Evolutionary conservation across 2,329 filamentous ascomycete genomes (phyloP).

Genomic region (Calonectria henricotiae): DNA sequence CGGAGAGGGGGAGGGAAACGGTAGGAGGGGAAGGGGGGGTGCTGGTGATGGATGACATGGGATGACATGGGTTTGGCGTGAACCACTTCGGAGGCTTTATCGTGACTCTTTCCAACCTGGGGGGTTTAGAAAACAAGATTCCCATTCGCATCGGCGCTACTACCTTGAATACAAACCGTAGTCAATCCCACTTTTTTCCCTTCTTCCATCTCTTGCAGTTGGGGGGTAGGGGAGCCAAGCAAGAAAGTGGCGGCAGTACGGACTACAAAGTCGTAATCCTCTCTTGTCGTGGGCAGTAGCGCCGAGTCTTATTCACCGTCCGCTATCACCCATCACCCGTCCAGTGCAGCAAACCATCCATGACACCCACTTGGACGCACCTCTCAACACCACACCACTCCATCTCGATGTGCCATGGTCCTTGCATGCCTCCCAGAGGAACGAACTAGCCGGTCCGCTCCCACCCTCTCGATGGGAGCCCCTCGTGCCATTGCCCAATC

Average conservation of each 20-base stretch:
- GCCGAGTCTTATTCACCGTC: slow-evolving; percentile 32
- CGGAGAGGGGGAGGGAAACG: not conserved
- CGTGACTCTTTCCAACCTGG: slow-evolving; percentile 9
- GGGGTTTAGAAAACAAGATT: slow-evolving; percentile 19
- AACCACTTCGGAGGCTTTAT: slow-evolving; percentile 17
- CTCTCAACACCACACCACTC: slow-evolving; percentile 18
- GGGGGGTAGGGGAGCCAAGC: not conserved
- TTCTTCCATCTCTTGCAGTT: not conserved
- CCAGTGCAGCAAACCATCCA: slow-evolving; percentile 5
- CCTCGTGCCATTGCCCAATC: slow-evolving; percentile 36
- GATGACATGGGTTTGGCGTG: slow-evolving; percentile 7
- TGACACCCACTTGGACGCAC: slow-evolving; percentile 18
- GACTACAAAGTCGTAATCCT: not conserved
- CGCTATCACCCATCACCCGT: slow-evolving; percentile 8
- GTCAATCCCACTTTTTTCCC: slow-evolving; percentile 8
- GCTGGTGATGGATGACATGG: not conserved
- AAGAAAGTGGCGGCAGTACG: not conserved
- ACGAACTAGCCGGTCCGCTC: slow-evolving; percentile 30
- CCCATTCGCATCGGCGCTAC: slow-evolving; percentile 18
- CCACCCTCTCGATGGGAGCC: slow-evolving; percentile 24
- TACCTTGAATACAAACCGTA: slow-evolving; percentile 8
- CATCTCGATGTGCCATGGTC: slow-evolving; percentile 7
- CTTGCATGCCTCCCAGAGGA: slow-evolving; percentile 18
- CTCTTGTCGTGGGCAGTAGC: slow-evolving; percentile 9
- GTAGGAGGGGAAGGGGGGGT: not conserved